A percentile compares a stretch with the other conserved stretches of the same genome.
These are phyloP conservation scores for Ceratobasidium sp. DNA, from an alignment of 1,284 basidiomycete genomes.

Conservation along the genomic window DNA sequence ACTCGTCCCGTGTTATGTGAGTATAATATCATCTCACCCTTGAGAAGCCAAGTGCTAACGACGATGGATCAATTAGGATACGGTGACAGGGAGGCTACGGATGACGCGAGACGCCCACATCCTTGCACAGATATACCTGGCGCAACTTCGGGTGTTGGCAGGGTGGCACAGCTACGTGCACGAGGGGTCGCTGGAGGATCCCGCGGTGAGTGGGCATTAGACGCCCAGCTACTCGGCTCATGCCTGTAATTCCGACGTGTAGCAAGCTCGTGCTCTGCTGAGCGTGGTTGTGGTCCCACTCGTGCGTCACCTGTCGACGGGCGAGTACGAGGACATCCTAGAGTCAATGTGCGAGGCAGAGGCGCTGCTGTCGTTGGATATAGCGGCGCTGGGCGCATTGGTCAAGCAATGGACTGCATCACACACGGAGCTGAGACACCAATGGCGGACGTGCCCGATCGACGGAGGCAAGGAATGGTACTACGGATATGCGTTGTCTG, in stretches of 20 bases:
- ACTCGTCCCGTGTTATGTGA: constrained; percentile 28
- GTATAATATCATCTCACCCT: neutral
- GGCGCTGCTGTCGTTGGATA: neutral
- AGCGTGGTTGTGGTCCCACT: constrained; percentile 16
- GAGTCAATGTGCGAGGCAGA: constrained; percentile 15
- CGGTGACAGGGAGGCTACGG: neutral
- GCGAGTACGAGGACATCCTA: constrained; percentile 13
- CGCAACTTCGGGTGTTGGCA: constrained; percentile 15
- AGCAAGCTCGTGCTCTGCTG: constrained; percentile 28
- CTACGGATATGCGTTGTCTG: neutral
- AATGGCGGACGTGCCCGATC: constrained; percentile 10
- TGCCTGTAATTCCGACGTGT: neutral
- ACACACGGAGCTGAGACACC: neutral
- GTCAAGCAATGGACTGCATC: neutral
- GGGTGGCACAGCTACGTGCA: constrained; percentile 23
- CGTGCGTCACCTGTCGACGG: constrained; percentile 7
- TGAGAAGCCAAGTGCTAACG: neutral
- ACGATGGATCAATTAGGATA: neutral
- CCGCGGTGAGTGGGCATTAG: neutral
- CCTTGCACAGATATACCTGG: constrained; percentile 27
- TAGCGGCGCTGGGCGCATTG: neutral
- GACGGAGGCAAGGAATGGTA: constrained; percentile 2
- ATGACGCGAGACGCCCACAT: constrained; percentile 24
- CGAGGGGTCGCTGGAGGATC: constrained; percentile 4
- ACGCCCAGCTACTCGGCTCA: neutral